Evolutionary conservation across 306 rosid species (phyloP).

Genomic region (Aeschynomene evenia): DNA sequence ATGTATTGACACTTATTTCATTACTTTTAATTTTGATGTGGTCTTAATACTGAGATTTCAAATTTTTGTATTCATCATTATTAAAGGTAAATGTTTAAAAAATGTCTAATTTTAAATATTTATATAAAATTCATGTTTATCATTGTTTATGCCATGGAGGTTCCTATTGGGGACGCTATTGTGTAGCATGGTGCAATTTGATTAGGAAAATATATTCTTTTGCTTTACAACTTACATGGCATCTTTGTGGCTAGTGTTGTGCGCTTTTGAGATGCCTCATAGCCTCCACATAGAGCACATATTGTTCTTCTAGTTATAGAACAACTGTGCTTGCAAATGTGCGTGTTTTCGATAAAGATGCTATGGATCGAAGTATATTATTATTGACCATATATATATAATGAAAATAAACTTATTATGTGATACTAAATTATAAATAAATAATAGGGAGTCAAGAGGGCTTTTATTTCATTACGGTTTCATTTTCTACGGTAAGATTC

Average conservation of each 20-base stretch:
- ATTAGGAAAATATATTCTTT: constrained; percentile 26
- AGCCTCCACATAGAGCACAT: background rate
- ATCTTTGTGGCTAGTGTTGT: constrained; percentile 11
- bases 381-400: background rate
- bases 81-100: no score
- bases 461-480: background rate
- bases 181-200: background rate
- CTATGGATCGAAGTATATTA: no score
- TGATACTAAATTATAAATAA: background rate
- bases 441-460: no score
- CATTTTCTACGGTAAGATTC: background rate
- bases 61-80: no score
- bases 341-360: background rate
- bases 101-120: no score
- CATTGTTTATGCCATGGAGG: background rate
- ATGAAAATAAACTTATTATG: background rate
- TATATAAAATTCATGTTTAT: no score
- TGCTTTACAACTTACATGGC: constrained; percentile 39
- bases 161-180: background rate
- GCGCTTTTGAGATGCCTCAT: constrained; percentile 15
- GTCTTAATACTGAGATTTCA: no score
- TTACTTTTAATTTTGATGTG: no score
- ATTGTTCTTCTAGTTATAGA: constrained; percentile 8
- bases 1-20: no score
- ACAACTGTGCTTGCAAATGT: background rate